Base-by-base conservation (phyloP, 257 asterid species). In the Anisodus tanguticus region DNA sequence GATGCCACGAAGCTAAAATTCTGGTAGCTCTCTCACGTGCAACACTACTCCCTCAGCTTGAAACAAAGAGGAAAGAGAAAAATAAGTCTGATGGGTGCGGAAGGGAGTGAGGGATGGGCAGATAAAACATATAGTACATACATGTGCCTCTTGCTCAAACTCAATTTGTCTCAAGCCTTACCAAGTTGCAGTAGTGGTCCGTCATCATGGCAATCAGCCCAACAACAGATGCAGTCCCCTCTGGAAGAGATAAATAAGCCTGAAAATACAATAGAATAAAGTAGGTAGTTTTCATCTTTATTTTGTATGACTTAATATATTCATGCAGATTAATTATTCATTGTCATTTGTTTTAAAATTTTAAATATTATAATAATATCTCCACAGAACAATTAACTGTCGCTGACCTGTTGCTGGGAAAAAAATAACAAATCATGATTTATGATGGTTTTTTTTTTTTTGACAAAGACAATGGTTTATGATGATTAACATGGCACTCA, bases 211-310 rank as follows among this genome's bases (percentile, higher is more conserved):
- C 99, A 86, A 88, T 90, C 85, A 95, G 88, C 85, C 99, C 99
- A 86, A 90, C 92, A 8, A 93, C 94, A 84, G 98, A 94, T 77
- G 98, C 97, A 88, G 92, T 91, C 84, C 98, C 99, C 85, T 94
- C 97, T 12, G 99, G 99, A 86, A 95, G 99, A 62, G 99, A 93
- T 85, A 95, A 92, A 88, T 95, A 95, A 47, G 99, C 98, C 99
- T 95, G 98, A 88, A 85, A 91, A 26, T 78, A 60, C 53, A 37
- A 62, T 54, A 82, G 80, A 82, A 71, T 82, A 49, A 41, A 12
- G 55, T 49, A 68, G 85, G 80, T 70, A 60, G 63, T 9, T 51
- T 68, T 66, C 68, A 35, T 72, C 49, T 16, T 51, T 13, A 45
- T 80, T 35, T 55, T 8, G 72, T 81, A 45, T 9, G 60, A 45